A percentile compares a stretch with the other conserved stretches of the same genome.
phyloP scores from a whole-genome alignment of 116 monocot genomes.

The Phalaenopsis hybrid region DNA sequence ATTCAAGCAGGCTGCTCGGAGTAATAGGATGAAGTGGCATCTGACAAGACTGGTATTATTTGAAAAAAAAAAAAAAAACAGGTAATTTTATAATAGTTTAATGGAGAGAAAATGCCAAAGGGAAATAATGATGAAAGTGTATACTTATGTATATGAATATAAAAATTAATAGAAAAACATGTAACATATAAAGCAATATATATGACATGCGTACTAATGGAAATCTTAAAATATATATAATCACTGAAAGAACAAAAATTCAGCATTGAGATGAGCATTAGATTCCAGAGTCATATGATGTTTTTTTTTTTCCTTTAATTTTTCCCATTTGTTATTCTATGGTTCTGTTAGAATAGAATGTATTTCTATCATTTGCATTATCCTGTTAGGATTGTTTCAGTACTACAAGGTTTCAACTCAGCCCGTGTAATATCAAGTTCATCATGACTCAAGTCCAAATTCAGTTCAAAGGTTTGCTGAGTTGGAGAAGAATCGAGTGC shows the following conservation, averaged over 20 bases:
- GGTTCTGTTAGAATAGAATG: not conserved
- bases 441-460: not conserved
- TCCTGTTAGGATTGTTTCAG: not conserved
- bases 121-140: not conserved
- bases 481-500: not conserved
- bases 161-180: not conserved
- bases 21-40: slow-evolving; percentile 69
- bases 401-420: not conserved
- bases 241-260: not conserved
- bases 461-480: not conserved
- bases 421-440: not conserved
- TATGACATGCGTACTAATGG: not conserved
- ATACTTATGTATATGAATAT: not conserved
- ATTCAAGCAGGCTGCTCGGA: slow-evolving; percentile 69
- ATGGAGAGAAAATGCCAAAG: not conserved
- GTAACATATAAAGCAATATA: not conserved
- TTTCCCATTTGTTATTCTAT: not conserved
- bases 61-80: slow-evolving; percentile 2
- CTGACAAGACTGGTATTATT: slow-evolving; percentile 48
- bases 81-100: not conserved
- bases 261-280: not conserved
- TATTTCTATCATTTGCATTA: not conserved
- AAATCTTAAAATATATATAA: not conserved
- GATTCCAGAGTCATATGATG: not conserved
- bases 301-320: not conserved